Percentiles rank a stretch among this genome's conserved stretches.
These are phyloP conservation scores for Zygosaccharomyces bailii DNA, from an alignment of 805 yeast genomes.

Conservation along the genomic window DNA sequence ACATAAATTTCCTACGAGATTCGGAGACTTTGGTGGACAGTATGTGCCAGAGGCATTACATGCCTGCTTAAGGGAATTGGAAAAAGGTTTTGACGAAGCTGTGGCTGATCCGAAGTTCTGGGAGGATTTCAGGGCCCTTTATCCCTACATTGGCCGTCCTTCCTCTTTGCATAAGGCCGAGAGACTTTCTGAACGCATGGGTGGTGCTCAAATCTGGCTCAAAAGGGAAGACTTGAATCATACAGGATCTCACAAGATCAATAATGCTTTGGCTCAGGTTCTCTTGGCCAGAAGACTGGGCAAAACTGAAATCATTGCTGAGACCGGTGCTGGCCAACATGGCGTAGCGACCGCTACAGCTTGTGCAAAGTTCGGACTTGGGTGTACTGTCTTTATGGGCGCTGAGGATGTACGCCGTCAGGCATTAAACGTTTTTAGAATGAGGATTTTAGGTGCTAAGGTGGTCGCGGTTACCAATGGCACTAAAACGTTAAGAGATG, in stretches of 20 bases:
- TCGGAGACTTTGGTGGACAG: slow-evolving; percentile 98
- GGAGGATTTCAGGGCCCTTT: slow-evolving; percentile 82
- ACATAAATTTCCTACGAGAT: slow-evolving; percentile 70
- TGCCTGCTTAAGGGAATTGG: slow-evolving; percentile 86
- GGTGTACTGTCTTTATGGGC: slow-evolving; percentile 96
- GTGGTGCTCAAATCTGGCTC: slow-evolving; percentile 96
- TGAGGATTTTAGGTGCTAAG: slow-evolving; percentile 93
- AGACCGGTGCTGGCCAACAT: slow-evolving; percentile 92
- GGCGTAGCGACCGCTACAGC: slow-evolving; percentile 94
- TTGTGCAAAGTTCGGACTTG: slow-evolving; percentile 86
- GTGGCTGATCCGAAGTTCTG: slow-evolving; percentile 88
- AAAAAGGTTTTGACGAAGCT: slow-evolving; percentile 81
- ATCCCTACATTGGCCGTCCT: slow-evolving; percentile 95
- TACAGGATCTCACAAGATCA: slow-evolving; percentile 85
- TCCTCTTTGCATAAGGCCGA: slow-evolving; percentile 89
- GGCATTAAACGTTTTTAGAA: slow-evolving; percentile 95
- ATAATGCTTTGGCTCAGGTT: slow-evolving; percentile 80
- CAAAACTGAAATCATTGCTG: slow-evolving; percentile 74
- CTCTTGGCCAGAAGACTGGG: slow-evolving; percentile 76
- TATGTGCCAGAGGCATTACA: slow-evolving; percentile 96
- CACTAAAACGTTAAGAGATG: slow-evolving; percentile 94
- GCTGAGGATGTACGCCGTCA: slow-evolving; percentile 99
- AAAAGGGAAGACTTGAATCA: slow-evolving; percentile 95
- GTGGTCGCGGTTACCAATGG: slow-evolving; percentile 94
- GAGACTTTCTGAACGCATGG: slow-evolving; percentile 81